A percentile compares a stretch with the other conserved stretches of the same genome.
Evolutionary conservation across 2,329 filamentous ascomycete genomes (phyloP).

Genomic region (Penicillium palitans): DNA sequence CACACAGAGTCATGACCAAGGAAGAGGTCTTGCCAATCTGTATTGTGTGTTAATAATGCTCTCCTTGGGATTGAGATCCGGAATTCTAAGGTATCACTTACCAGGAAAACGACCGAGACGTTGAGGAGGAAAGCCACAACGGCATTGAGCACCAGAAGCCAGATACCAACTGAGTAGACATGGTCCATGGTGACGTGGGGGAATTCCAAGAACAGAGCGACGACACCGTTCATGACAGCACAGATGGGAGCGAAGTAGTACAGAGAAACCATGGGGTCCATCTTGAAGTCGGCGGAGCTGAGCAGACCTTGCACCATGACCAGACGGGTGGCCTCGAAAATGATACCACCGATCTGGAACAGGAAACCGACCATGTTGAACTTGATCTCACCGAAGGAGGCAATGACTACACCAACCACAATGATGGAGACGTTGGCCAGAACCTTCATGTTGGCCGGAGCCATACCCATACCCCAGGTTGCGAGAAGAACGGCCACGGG

Average conservation of each 20-base stretch:
- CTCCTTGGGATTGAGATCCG: not conserved
- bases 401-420: constrained; percentile 90
- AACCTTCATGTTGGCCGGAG: constrained; percentile 79
- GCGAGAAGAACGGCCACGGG: constrained; percentile 89
- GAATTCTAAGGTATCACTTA: constrained; percentile 49
- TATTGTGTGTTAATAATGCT: not conserved
- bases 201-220: constrained; percentile 69
- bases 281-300: constrained; percentile 75
- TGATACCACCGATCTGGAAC: constrained; percentile 71
- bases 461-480: constrained; percentile 83
- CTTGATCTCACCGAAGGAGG: constrained; percentile 91
- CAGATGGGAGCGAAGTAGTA: constrained; percentile 90
- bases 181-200: constrained; percentile 66
- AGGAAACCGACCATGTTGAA: constrained; percentile 68
- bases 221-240: constrained; percentile 73
- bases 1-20: constrained; percentile 79
- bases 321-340: constrained; percentile 77
- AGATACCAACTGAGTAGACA: constrained; percentile 64
- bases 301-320: constrained; percentile 85
- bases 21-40: constrained; percentile 87
- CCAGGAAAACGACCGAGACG: constrained; percentile 80
- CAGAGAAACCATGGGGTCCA: constrained; percentile 83
- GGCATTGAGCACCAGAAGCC: constrained; percentile 71
- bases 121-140: constrained; percentile 77
- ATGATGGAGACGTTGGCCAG: constrained; percentile 94